phyloP scores from a whole-genome alignment of 345 rosid species.

The Pugionium dolabratum region DNA sequence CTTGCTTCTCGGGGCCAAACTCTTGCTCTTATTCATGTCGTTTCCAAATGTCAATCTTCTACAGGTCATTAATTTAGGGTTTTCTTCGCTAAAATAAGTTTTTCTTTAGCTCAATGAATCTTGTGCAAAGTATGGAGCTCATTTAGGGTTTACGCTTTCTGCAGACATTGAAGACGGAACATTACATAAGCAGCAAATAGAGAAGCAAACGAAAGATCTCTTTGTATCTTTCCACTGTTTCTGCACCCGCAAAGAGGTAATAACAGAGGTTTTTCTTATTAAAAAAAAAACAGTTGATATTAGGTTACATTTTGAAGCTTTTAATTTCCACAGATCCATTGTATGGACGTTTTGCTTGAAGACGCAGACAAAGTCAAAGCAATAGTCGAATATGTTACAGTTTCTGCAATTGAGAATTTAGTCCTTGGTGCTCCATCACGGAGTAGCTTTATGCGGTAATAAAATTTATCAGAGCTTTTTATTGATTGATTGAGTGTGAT shows the following conservation, averaged over 20 bases:
- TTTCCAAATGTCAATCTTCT: constrained; percentile 41
- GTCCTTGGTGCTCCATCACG: constrained; percentile 77
- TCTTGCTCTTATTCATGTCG: constrained; percentile 72
- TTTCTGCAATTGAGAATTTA: constrained; percentile 67
- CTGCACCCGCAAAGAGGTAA: constrained; percentile 81
- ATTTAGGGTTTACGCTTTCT: neutral
- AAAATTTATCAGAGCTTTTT: neutral
- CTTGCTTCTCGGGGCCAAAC: constrained; percentile 68
- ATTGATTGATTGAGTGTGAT: constrained; percentile 9
- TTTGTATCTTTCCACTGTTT: constrained; percentile 80
- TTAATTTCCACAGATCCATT: constrained; percentile 47
- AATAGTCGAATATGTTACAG: constrained; percentile 69
- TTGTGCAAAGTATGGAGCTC: constrained; percentile 16
- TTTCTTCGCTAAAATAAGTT: neutral
- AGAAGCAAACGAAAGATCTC: constrained; percentile 66
- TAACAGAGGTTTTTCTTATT: neutral
- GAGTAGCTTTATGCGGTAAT: constrained; percentile 70
- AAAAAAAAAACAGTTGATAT: no score
- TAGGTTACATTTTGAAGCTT: neutral
- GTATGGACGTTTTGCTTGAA: constrained; percentile 65
- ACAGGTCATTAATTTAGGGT: constrained; percentile 18
- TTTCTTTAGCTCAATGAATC: neutral
- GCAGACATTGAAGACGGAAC: constrained; percentile 41
- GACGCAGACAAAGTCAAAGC: constrained; percentile 70
- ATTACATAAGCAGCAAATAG: constrained; percentile 41